Base-by-base conservation (phyloP, 2,329 filamentous ascomycete species). In the Colletotrichum sp. region DNA sequence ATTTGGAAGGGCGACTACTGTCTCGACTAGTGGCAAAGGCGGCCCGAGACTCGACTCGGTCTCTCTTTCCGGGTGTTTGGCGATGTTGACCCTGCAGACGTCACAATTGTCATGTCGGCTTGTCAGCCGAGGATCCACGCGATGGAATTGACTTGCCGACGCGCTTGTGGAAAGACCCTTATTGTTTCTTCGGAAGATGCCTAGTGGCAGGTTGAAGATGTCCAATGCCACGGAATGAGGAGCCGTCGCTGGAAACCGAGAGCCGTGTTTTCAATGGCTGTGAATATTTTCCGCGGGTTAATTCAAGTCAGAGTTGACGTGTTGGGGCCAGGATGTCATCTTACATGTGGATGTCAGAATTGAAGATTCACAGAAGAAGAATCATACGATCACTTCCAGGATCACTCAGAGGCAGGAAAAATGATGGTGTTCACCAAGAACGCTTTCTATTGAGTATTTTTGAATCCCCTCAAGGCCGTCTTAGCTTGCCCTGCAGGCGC, bases 381-480 rank as follows among this genome's bases (percentile, higher is more conserved):
- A 62, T 30, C 8, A 62, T 5, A 62, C 9, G 15, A 30, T 13
- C n/a, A 21, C 18, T 18, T 6, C 12, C n/a, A 1, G 6, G 2
- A 2, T 59, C 24, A 59, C 55, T 21, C 18, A n/a, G 15, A 9
- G 24, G 49, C 8, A 30, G 15, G 18, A 21, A 32, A 18, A 21
- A 5, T 6, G n/a, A 18, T 3, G 3, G 18, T 59, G 16, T 30
- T 65, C 39, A 30, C 44, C 70, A 64, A 49, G 28, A 26, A 64
- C 28, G 21, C 65, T 52, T 68, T 76, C 73, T 73, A 73, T 68
- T 55, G 52, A 63, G 36, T 62, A 32, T 24, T 57, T 57, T 24
- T 44, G 18, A 49, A 18, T 28, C 24, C 39, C 49, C 39, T 55
- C 36, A 39, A 59, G 64, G 63, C 28, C 44, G 69, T 57, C 62